phyloP scores from a whole-genome alignment of 2,329 filamentous ascomycete species.

The Calonectria multiphialidica region DNA sequence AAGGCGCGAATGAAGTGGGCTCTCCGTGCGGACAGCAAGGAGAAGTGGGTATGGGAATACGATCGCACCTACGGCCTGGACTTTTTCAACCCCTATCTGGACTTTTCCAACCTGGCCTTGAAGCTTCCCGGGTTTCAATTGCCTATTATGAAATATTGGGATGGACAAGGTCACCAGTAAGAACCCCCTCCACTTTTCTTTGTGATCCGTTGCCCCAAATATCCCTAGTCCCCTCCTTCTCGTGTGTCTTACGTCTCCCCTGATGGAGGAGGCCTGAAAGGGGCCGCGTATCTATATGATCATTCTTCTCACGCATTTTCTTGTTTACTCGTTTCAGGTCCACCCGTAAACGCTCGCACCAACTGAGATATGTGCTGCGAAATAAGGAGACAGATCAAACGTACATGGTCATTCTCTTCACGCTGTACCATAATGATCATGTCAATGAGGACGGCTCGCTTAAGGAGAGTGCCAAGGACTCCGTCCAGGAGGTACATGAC shows the following conservation, averaged over 20 bases:
- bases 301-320: conserved; percentile 33
- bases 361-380: conserved; percentile 92
- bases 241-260: neutral
- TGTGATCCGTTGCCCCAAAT: neutral
- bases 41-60: conserved; percentile 67
- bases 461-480: conserved; percentile 55
- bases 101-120: conserved; percentile 81
- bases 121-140: conserved; percentile 79
- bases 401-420: conserved; percentile 86
- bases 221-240: conserved; percentile 15
- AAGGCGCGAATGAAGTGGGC: conserved; percentile 72
- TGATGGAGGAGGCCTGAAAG: neutral
- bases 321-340: conserved; percentile 43
- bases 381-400: conserved; percentile 79
- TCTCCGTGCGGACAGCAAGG: conserved; percentile 60
- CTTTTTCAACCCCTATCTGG: conserved; percentile 94
- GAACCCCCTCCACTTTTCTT: conserved; percentile 40
- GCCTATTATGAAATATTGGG: conserved; percentile 83
- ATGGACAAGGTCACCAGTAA: conserved; percentile 82
- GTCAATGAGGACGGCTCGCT: conserved; percentile 70
- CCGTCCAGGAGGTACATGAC: conserved; percentile 26
- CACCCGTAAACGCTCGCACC: conserved; percentile 76
- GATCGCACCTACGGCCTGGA: conserved; percentile 66
- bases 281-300: conserved; percentile 33
- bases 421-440: conserved; percentile 77